phyloP scores from a whole-genome alignment of 179 eudicot genomes.

The Heliamphora pulchella region DNA sequence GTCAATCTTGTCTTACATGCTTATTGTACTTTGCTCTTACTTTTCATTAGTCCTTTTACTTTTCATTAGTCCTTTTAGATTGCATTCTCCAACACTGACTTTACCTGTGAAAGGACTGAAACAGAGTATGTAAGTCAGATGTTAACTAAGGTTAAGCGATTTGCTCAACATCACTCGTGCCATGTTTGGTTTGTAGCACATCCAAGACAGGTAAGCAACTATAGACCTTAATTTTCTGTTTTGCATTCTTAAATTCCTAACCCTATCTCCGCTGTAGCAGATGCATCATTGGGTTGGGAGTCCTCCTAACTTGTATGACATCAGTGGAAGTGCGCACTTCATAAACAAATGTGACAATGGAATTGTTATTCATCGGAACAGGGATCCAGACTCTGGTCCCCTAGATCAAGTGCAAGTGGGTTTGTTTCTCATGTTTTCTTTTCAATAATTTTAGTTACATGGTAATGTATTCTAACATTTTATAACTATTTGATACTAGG shows the following conservation, averaged over 20 bases:
- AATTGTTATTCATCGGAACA: constrained; percentile 83
- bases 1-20: background rate
- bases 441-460: background rate
- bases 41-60: background rate
- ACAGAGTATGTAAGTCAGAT: constrained; percentile 97
- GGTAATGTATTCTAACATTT: background rate
- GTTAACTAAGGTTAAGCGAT: constrained; percentile 83
- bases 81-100: background rate
- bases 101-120: constrained; percentile 64
- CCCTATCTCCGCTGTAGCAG: constrained; percentile 29
- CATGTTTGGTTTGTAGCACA: constrained; percentile 99
- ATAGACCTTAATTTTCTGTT: background rate
- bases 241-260: constrained; percentile 1
- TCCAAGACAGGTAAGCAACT: constrained; percentile 69
- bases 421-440: background rate
- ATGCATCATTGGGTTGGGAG: constrained; percentile 67
- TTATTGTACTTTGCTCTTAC: background rate
- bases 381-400: constrained; percentile 83
- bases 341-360: constrained; percentile 96
- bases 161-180: constrained; percentile 93
- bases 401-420: constrained; percentile 69
- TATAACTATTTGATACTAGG: constrained; percentile 26
- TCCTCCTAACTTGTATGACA: constrained; percentile 82
- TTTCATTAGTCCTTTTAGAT: background rate
- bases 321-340: constrained; percentile 96